Base-by-base conservation (phyloP, 2,329 filamentous ascomycete species). In the Plectosphaerella sp. region DNA sequence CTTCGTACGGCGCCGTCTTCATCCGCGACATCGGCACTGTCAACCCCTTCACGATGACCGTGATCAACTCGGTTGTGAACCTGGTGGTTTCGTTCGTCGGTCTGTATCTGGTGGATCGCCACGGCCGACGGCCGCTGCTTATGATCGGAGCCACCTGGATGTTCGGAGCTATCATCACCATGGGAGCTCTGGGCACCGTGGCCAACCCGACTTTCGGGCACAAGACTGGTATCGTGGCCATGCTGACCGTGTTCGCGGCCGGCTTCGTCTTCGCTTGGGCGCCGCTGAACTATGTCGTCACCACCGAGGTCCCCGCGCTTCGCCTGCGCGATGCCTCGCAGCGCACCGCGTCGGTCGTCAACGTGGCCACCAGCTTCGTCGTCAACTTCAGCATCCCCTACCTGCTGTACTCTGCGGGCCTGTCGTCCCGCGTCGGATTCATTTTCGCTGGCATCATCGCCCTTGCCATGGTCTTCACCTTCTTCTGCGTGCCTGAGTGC, bases 141-240 rank as follows among this genome's bases (percentile, higher is more conserved):
- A 52, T 67, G 14, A 51, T 62, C 14, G 63, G 65, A 3, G 60
- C 61, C 1, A 45, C 53, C 9, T 37, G 69, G 12, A 67, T 69
- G 48, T 57, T 60, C 2, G 54, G 53, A 9, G 58, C 59, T 7
- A 58, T 70, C 3, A 60, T 71, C 16, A 63, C 64, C 8, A 70
- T 72, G 67, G 70, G 66, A 18, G 67, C 62, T 3, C 58, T 72
- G 8, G 70, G 68, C n/a, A 63, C 63, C 15, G 35, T 58, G 1
- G 41, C 47, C 9, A 49, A 54, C 8, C 50, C 59, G 1, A 56
- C 57, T 1, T 49, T 53, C 11, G 24, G 28, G 20, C 54, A 59
- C 48, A 65, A 62, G 16, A 55, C 57, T 11, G 62, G 60, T 12
- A 67, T 70, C 39, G 62, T 72, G 7, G 64, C 64, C 37, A 66